A percentile compares a stretch with the other conserved stretches of the same genome.
Conservation (phyloP, 345 rosid genomes). For the Eucalyptus polybractea region DNA sequence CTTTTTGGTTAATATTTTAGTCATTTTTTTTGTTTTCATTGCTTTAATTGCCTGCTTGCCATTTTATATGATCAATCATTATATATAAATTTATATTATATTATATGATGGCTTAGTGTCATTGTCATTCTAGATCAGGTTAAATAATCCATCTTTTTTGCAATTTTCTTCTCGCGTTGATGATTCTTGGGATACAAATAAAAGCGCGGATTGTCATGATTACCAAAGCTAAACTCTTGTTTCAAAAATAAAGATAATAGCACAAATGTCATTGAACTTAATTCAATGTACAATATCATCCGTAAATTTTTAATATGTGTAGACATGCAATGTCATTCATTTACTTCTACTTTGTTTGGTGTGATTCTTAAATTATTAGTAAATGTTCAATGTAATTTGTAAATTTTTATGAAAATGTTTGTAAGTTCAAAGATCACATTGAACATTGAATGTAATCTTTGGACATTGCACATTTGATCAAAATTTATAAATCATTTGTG, state of each 20-base stretch:
- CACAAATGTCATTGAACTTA: not conserved
- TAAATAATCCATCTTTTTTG: not conserved
- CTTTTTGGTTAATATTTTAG: not conserved
- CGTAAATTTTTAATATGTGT: rapidly evolving
- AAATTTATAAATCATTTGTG: not conserved
- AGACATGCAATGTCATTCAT: not conserved
- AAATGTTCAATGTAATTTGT: not conserved
- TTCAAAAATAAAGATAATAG: not conserved
- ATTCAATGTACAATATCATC: rapidly evolving
- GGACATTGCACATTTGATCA: rapidly evolving
- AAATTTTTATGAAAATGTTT: not conserved
- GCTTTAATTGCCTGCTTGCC: not conserved
- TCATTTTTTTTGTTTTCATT: not conserved
- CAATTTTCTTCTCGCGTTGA: not conserved
- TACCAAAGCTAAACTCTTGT: not conserved
- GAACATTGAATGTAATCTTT: too few species aligned
- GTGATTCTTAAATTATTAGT: not conserved
- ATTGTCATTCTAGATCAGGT: not conserved
- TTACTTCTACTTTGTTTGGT: not conserved
- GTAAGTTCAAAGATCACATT: rapidly evolving
- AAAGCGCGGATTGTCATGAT: not conserved
- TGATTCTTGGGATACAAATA: not conserved
- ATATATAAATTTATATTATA: not conserved
- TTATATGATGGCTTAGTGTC: not conserved
- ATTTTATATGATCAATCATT: not conserved